Conservation (phyloP, 257 asterid genomes). For the Lithospermum erythrorhizon region DNA sequence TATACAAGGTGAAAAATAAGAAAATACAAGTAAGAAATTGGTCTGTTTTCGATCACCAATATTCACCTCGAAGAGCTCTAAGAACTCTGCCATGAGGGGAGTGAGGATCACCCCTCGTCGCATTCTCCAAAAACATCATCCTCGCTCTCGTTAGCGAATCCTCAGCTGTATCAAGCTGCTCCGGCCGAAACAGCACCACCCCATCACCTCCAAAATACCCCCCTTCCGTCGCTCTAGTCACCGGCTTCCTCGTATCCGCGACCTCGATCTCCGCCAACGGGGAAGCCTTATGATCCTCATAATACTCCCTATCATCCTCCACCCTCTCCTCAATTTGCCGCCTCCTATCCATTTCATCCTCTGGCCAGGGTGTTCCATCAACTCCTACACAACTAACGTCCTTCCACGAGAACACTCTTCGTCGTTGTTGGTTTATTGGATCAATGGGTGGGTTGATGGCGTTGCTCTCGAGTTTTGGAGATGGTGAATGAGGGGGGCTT, state of each 20-base stretch:
- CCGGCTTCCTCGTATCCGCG: constrained; percentile 58
- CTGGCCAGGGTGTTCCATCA: constrained; percentile 63
- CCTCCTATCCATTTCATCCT: constrained; percentile 15
- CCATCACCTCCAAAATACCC: constrained; percentile 14
- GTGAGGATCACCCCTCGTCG: constrained; percentile 68
- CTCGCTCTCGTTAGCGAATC: constrained; percentile 51
- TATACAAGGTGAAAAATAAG: background rate
- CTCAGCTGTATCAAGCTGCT: constrained; percentile 76
- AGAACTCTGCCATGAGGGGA: constrained; percentile 83
- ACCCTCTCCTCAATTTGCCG: constrained; percentile 25
- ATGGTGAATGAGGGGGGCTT: constrained; percentile 21
- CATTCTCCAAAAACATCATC: constrained; percentile 44
- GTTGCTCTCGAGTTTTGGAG: constrained; percentile 28
- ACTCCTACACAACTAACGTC: constrained; percentile 35
- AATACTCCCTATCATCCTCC: constrained; percentile 42
- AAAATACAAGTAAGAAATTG: background rate
- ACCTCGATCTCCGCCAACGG: constrained; percentile 61
- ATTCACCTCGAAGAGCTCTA: constrained; percentile 52
- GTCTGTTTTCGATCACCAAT: constrained; percentile 31
- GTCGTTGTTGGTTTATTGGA: constrained; percentile 42
- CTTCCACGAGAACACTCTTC: constrained; percentile 7
- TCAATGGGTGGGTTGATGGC: constrained; percentile 35
- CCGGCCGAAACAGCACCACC: constrained; percentile 44
- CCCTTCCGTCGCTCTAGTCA: constrained; percentile 40
- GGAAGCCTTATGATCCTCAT: constrained; percentile 53